Conservation (phyloP, 306 rosid genomes). For the Casuarina cunninghamiana region DNA sequence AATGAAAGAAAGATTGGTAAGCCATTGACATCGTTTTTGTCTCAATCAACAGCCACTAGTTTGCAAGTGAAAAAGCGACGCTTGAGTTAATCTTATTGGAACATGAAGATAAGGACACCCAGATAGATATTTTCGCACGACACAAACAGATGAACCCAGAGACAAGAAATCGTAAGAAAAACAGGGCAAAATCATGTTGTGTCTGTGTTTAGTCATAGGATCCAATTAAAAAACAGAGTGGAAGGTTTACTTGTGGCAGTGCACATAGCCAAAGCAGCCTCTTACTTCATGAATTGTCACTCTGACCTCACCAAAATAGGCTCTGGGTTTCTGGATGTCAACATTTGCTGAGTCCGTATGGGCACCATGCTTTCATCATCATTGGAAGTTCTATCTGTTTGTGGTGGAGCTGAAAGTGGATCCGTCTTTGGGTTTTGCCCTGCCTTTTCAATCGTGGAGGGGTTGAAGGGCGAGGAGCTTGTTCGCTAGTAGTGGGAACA, state of each 20-base stretch:
- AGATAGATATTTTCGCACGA: background rate
- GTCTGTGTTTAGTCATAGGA: background rate
- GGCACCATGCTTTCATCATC: background rate
- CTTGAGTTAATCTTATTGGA: background rate
- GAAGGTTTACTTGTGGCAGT: background rate
- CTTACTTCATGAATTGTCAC: constrained; percentile 32
- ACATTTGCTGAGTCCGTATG: background rate
- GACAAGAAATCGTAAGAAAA: background rate
- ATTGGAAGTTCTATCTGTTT: background rate
- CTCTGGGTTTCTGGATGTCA: background rate
- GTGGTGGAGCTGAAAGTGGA: background rate
- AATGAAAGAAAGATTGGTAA: constrained; percentile 6
- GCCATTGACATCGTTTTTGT: constrained; percentile 10
- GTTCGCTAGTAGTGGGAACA: background rate
- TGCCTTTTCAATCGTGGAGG: background rate
- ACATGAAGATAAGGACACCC: constrained; percentile 9
- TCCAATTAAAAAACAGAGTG: background rate
- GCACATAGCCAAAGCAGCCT: background rate
- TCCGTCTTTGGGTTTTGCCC: background rate
- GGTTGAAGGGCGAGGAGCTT: too few species aligned
- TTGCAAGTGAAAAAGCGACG: background rate
- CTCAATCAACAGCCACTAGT: background rate
- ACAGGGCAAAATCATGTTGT: background rate
- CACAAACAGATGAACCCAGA: background rate
- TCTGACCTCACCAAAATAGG: constrained; percentile 24